Conservation (phyloP, 306 rosid species). For the Potentilla sterilis region DNA sequence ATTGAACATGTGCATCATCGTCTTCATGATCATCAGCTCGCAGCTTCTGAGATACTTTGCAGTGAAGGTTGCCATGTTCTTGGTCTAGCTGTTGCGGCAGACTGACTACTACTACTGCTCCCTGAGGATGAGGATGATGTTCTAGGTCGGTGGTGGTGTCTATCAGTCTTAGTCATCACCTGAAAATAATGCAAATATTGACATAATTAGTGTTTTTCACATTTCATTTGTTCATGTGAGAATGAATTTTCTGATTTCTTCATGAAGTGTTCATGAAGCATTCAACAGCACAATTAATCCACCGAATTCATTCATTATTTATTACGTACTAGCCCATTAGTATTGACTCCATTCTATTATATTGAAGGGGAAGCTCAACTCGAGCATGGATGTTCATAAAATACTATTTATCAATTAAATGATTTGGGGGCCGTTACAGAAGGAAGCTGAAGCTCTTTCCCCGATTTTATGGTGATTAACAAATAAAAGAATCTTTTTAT, state of each 20-base stretch:
- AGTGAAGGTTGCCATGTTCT: slow-evolving; percentile 87
- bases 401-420: slow-evolving; percentile 17
- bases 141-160: slow-evolving; percentile 54
- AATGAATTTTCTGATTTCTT: background rate
- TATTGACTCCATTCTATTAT: slow-evolving; percentile 10
- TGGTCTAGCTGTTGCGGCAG: slow-evolving; percentile 48
- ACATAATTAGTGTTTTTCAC: background rate
- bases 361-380: slow-evolving; percentile 13
- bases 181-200: slow-evolving; percentile 21
- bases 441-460: slow-evolving; percentile 18
- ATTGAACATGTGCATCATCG: slow-evolving; percentile 20
- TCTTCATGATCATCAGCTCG: slow-evolving; percentile 35
- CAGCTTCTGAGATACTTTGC: slow-evolving; percentile 72
- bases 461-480: slow-evolving; percentile 31
- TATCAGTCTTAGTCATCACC: slow-evolving; percentile 47
- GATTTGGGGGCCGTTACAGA: slow-evolving; percentile 21
- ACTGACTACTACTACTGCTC: slow-evolving; percentile 7
- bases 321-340: slow-evolving; percentile 15
- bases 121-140: slow-evolving; percentile 34
- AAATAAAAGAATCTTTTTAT: slow-evolving; percentile 8
- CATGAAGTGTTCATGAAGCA: slow-evolving; percentile 4
- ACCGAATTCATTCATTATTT: slow-evolving; percentile 2
- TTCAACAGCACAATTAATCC: slow-evolving; percentile 16
- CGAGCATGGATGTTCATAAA: slow-evolving; percentile 9
- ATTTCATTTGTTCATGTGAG: background rate